Percentiles rank a stretch among this genome's conserved stretches.
Conservation (phyloP, 2,329 filamentous ascomycete genomes). For the Exutisphaerella laricina region DNA sequence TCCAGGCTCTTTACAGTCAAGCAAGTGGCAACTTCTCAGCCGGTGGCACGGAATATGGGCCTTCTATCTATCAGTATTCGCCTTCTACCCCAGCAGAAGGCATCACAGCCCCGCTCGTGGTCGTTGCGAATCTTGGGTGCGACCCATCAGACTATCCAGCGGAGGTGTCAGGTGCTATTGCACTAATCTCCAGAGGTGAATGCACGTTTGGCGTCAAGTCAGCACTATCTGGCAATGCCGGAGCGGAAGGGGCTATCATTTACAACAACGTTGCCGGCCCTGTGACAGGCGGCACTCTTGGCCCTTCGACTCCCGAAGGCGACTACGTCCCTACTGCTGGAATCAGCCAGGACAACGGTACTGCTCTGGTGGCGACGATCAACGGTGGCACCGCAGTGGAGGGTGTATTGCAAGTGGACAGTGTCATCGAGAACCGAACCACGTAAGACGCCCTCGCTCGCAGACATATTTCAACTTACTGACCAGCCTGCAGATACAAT, state of each 20-base stretch:
- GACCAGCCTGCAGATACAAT: constrained; percentile 40
- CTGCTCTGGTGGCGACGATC: constrained; percentile 51
- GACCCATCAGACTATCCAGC: constrained; percentile 57
- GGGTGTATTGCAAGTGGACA: constrained; percentile 40
- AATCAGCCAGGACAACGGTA: constrained; percentile 55
- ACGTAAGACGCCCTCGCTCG: constrained; percentile 31
- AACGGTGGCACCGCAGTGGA: constrained; percentile 37
- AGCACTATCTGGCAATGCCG: constrained; percentile 59
- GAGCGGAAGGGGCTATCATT: constrained; percentile 65
- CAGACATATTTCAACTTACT: neutral
- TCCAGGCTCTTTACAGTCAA: constrained; percentile 32
- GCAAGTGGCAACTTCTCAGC: constrained; percentile 43
- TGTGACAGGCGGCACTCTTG: constrained; percentile 56
- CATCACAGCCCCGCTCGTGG: constrained; percentile 51
- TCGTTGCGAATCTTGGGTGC: constrained; percentile 59
- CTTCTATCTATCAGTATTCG: constrained; percentile 58
- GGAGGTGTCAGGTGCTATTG: constrained; percentile 57
- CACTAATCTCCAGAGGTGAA: constrained; percentile 62
- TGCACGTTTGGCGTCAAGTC: constrained; percentile 71
- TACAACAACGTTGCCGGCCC: constrained; percentile 64
- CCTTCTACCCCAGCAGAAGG: constrained; percentile 50
- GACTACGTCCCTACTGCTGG: constrained; percentile 64
- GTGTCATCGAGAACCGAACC: constrained; percentile 43
- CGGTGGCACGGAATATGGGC: constrained; percentile 53
- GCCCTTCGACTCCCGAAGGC: constrained; percentile 52